Conservation (phyloP, 2,329 filamentous ascomycete species). For the Aspergillus nomiae region DNA sequence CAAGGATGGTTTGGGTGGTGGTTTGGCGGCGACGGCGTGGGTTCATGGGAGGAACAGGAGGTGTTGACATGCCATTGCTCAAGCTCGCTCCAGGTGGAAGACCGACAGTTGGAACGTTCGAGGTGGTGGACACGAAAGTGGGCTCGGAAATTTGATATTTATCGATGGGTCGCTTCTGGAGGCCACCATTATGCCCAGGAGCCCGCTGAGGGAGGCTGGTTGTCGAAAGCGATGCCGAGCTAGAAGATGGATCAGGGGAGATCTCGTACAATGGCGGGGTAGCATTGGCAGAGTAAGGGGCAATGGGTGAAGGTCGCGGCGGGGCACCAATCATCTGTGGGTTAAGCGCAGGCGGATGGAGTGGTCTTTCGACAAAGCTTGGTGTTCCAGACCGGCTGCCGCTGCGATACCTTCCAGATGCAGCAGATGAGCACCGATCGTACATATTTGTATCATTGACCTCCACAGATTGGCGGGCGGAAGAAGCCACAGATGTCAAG, state of each 20-base stretch:
- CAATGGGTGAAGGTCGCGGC: slow-evolving; percentile 48
- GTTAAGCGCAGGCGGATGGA: slow-evolving; percentile 28
- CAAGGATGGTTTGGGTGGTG: slow-evolving; percentile 45
- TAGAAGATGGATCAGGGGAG: slow-evolving; percentile 46
- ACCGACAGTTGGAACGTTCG: slow-evolving; percentile 59
- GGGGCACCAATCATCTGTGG: slow-evolving; percentile 41
- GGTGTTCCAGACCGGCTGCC: slow-evolving; percentile 40
- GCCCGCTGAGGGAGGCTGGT: slow-evolving; percentile 32
- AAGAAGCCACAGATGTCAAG: slow-evolving; percentile 32
- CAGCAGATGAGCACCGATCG: slow-evolving; percentile 42
- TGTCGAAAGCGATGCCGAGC: slow-evolving; percentile 28
- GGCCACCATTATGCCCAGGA: slow-evolving; percentile 28
- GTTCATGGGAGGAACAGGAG: slow-evolving; percentile 62
- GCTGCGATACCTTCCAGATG: slow-evolving; percentile 42
- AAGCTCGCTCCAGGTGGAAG: slow-evolving; percentile 59
- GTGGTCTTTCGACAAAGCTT: slow-evolving; percentile 38
- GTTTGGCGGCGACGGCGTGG: slow-evolving; percentile 57
- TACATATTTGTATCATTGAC: slow-evolving; percentile 27
- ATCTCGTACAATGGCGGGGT: slow-evolving; percentile 55
- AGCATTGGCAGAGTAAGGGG: slow-evolving; percentile 54
- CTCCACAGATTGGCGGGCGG: slow-evolving; percentile 42
- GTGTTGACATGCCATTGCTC: slow-evolving; percentile 54
- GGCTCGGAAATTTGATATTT: slow-evolving; percentile 67
- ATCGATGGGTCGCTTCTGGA: slow-evolving; percentile 60
- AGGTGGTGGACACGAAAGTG: slow-evolving; percentile 54